Conservation (phyloP, 2,329 filamentous ascomycete genomes). For the Penicillium glabrum region DNA sequence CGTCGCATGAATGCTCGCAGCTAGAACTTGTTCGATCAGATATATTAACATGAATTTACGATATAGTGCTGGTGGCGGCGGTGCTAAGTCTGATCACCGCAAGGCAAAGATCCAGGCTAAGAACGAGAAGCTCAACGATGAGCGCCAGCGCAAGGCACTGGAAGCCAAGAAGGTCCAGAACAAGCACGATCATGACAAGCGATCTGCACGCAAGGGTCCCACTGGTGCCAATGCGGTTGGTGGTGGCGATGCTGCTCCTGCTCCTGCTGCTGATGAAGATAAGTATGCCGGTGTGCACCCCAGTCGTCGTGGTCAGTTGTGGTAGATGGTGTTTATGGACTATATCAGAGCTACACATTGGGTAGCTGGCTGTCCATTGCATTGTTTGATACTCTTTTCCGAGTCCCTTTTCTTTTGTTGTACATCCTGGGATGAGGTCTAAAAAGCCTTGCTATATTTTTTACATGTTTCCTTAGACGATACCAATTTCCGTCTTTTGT, state of each 20-base stretch:
- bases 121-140: constrained; percentile 78
- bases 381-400: not conserved
- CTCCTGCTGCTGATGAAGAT: constrained; percentile 17
- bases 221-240: constrained; percentile 24
- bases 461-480: not conserved
- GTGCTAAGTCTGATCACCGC: constrained; percentile 67
- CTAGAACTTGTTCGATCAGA: not conserved
- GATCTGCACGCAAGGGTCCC: constrained; percentile 13
- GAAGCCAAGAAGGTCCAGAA: constrained; percentile 47
- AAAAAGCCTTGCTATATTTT: not conserved
- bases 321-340: constrained; percentile 8
- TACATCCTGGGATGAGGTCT: not conserved
- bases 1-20: not conserved
- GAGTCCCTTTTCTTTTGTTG: not conserved
- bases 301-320: constrained; percentile 42
- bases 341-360: not conserved
- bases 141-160: constrained; percentile 57
- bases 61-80: constrained; percentile 72
- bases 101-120: constrained; percentile 78
- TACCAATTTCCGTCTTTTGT: constrained; percentile 5
- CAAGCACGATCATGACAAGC: constrained; percentile 1
- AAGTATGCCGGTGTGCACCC: constrained; percentile 44
- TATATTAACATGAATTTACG: not conserved
- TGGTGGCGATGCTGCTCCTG: not conserved
- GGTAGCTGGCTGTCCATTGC: not conserved